These are phyloP conservation scores for Kregervanrija delftensis DNA, from an alignment of 805 yeast genomes.

Conservation along the genomic window DNA sequence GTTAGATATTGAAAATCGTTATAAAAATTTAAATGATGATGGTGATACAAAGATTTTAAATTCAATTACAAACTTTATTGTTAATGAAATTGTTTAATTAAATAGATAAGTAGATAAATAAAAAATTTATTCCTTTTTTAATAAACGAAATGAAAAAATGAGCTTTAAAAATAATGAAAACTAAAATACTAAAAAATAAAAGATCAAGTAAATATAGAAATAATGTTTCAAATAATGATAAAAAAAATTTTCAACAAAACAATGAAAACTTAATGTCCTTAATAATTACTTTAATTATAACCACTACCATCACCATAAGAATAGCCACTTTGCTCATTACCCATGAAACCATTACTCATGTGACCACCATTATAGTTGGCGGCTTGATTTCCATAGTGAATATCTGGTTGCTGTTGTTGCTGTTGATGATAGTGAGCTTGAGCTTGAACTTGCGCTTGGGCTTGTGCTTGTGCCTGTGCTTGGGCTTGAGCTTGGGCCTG, in stretches of 20 bases:
- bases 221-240: neutral
- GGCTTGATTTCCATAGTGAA: conserved; percentile 5
- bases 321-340: conserved; percentile 6
- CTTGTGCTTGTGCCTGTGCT: conserved; percentile 23
- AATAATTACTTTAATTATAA: conserved; percentile 5
- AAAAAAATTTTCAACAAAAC: conserved; percentile 1
- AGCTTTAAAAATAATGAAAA: neutral
- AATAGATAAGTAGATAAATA: too few relatives aligned
- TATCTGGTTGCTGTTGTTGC: conserved; percentile 20
- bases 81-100: too few relatives aligned
- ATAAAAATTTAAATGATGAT: conserved; percentile 3
- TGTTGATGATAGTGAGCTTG: conserved; percentile 20
- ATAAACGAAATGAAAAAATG: too few relatives aligned
- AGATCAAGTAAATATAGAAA: neutral
- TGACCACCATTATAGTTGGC: conserved; percentile 1
- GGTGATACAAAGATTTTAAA: neutral
- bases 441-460: conserved; percentile 22
- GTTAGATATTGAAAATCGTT: conserved; percentile 5
- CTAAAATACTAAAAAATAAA: neutral
- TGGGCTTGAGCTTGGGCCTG: conserved; percentile 30
- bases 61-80: too few relatives aligned
- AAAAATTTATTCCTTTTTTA: too few relatives aligned
- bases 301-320: conserved; percentile 12
- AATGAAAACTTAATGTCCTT: neutral
- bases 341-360: conserved; percentile 4